Conservation (phyloP, 2,329 filamentous ascomycete genomes). For the Chaetomiaceae sp. region DNA sequence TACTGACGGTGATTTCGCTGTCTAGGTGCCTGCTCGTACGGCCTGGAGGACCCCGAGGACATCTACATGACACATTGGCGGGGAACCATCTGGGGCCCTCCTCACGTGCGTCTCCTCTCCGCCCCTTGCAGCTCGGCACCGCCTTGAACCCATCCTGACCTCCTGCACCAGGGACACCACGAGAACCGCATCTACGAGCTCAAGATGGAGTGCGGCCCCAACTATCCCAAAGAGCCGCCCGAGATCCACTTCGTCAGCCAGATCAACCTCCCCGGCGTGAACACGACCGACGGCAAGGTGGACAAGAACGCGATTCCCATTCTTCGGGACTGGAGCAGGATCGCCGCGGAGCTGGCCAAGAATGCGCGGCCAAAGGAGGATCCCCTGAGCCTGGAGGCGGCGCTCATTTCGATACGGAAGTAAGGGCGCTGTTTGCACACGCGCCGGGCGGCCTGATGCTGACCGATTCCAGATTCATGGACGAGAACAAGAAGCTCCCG, state of each 20-base stretch:
- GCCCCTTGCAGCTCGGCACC: not conserved
- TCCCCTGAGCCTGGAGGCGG: constrained; percentile 34
- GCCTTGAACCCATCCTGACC: constrained; percentile 5
- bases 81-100: constrained; percentile 92
- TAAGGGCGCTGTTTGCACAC: constrained; percentile 15
- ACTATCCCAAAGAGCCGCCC: constrained; percentile 86
- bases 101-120: constrained; percentile 62
- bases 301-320: constrained; percentile 81
- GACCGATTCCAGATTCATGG: constrained; percentile 72
- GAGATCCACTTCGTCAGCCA: constrained; percentile 89
- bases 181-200: constrained; percentile 99
- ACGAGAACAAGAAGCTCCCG: constrained; percentile 90
- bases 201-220: constrained; percentile 87
- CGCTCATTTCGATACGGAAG: constrained; percentile 35
- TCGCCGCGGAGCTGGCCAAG: constrained; percentile 71
- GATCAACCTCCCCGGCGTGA: constrained; percentile 95
- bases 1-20: not conserved
- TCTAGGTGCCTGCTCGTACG: constrained; percentile 92
- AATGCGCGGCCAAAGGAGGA: constrained; percentile 32
- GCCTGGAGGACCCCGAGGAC: constrained; percentile 89
- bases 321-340: constrained; percentile 84
- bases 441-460: constrained; percentile 4
- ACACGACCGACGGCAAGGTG: constrained; percentile 73
- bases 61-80: constrained; percentile 98
- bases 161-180: constrained; percentile 67